Base-by-base conservation (phyloP, 345 rosid genomes). In the Ailanthus altissimus region DNA sequence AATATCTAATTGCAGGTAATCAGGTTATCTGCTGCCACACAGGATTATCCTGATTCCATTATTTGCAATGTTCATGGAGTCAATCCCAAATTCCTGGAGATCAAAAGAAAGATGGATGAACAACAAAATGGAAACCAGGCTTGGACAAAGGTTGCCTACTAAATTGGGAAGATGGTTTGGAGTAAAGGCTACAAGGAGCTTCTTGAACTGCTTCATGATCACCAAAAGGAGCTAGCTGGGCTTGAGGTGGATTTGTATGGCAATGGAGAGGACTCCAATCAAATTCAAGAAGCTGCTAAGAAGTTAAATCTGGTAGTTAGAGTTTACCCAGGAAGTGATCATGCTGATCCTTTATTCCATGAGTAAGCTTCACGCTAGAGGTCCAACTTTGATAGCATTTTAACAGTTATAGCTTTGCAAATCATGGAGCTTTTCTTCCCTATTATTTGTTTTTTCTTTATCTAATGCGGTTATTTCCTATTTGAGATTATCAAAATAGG, bases 101-200 rank as follows among this genome's bases (percentile, higher is more conserved):
- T 91, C 59, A 78, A 81, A 86, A 86, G 81, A 78, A 92, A 84
- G 82, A 76, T 82, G 71, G 89, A 92, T 82, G 83, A 81, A 72
- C 94, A 84, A 79, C 86, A 85, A 61, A 78, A 71, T 59, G 87
- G 87, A 72, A 77, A 75, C 45, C 84, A 78, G 70, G 85, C 94
- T 23, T 96, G 91, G 81, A 83, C 82, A 5, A 93, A 91, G 88
- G 94, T 88, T n/a, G 90, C 92, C 20, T 93, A 92, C 85, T 93
- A 92, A 83, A 96, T 96, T 76, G 98, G 97, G 60, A 96, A 96
- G 86, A 94, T 96, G 97, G 88, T 92, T 10, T 94, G 99, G 99
- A 91, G 86, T 88, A 96, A 96, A 89, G 98, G 99, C 79, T 96
- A 92, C 84, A 88, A 80, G 80, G 99, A 96, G 83, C 89, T 96